phyloP scores from a whole-genome alignment of 495 filamentous ascomycete species.

The Aspergillus olivimuriae region DNA sequence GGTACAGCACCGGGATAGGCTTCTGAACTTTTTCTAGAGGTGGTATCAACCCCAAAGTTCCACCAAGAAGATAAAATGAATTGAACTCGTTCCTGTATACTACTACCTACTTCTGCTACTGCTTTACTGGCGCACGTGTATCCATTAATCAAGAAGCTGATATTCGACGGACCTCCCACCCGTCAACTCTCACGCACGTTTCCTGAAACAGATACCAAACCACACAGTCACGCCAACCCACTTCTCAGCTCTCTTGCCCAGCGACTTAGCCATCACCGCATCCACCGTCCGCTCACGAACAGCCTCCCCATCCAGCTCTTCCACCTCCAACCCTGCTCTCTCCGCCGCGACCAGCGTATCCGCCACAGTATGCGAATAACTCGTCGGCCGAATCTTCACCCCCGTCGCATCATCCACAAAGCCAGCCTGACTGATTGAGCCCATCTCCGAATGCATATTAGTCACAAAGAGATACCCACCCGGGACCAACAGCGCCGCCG shows the following conservation, averaged over 20 bases:
- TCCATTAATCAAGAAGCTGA: neutral
- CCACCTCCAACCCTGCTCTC: slow-evolving; percentile 46
- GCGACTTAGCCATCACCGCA: slow-evolving; percentile 36
- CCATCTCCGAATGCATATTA: slow-evolving; percentile 73
- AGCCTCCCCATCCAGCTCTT: slow-evolving; percentile 16
- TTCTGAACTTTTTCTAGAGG: slow-evolving; percentile 37
- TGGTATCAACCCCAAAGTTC: too few relatives aligned
- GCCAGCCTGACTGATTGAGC: slow-evolving; percentile 55
- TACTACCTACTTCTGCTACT: too few relatives aligned
- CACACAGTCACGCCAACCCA: slow-evolving; percentile 64
- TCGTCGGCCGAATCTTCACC: slow-evolving; percentile 56
- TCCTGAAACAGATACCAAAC: slow-evolving; percentile 57
- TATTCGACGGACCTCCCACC: neutral
- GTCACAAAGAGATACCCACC: slow-evolving; percentile 56
- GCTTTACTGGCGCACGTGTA: slow-evolving; percentile 6
- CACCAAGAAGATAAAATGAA: neutral
- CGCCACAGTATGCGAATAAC: slow-evolving; percentile 49
- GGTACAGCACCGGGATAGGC: slow-evolving; percentile 47
- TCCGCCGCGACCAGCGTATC: slow-evolving; percentile 52
- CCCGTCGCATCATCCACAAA: slow-evolving; percentile 54
- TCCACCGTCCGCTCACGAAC: slow-evolving; percentile 44
- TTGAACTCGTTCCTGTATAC: slow-evolving; percentile 18
- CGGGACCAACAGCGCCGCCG: slow-evolving; percentile 37
- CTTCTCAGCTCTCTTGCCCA: slow-evolving; percentile 57
- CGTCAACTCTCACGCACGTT: slow-evolving; percentile 13